These are phyloP conservation scores for Globisporangium paroecandrum DNA, from an alignment of 352 stramenopile species.

Conservation along the genomic window DNA sequence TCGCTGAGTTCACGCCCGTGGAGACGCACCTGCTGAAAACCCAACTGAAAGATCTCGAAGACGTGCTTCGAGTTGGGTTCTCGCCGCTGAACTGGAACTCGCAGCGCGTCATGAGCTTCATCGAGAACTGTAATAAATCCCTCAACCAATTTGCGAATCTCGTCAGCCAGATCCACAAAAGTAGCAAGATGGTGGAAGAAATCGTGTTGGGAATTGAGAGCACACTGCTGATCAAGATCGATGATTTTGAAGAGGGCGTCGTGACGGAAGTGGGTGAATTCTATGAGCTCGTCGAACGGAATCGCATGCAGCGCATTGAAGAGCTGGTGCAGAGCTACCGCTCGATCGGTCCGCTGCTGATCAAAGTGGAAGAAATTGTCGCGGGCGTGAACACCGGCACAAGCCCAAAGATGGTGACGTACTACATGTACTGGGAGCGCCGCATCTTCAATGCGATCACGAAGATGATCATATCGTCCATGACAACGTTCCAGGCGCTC, in stretches of 20 bases:
- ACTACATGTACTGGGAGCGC: slow-evolving; percentile 97
- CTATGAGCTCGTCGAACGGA: slow-evolving; percentile 92
- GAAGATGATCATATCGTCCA: slow-evolving; percentile 94
- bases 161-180: slow-evolving; percentile 94
- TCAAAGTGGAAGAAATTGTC: slow-evolving; percentile 96
- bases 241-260: slow-evolving; percentile 87
- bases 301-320: slow-evolving; percentile 89
- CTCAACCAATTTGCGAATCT: slow-evolving; percentile 93
- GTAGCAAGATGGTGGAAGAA: slow-evolving; percentile 93
- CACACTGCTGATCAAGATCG: slow-evolving; percentile 90
- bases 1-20: slow-evolving; percentile 83
- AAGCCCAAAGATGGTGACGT: slow-evolving; percentile 89
- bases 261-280: slow-evolving; percentile 93
- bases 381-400: slow-evolving; percentile 90
- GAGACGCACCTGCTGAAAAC: slow-evolving; percentile 87
- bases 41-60: slow-evolving; percentile 88
- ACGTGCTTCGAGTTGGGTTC: slow-evolving; percentile 87
- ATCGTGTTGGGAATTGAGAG: slow-evolving; percentile 90
- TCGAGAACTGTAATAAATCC: slow-evolving; percentile 91
- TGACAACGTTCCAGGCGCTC: slow-evolving; percentile 93
- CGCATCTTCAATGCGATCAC: slow-evolving; percentile 96
- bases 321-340: slow-evolving; percentile 92
- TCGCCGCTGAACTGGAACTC: slow-evolving; percentile 97
- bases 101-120: slow-evolving; percentile 94
- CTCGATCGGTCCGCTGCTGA: slow-evolving; percentile 90